Evolutionary conservation across 768 basidiomycete species (phyloP).

Genomic region (Sporobolomyces roseus): DNA sequence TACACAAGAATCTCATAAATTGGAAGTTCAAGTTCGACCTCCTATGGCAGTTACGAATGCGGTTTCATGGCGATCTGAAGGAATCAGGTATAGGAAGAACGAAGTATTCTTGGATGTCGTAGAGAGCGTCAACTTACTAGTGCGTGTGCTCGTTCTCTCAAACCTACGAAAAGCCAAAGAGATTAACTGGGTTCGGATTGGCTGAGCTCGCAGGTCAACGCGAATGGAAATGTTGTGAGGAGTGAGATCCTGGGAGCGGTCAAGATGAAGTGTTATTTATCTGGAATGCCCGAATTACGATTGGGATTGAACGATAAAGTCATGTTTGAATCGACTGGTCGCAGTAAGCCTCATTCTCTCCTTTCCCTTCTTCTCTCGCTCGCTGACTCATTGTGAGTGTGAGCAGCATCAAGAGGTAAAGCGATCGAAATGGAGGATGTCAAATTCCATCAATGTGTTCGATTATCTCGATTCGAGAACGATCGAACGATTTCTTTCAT

Average conservation of each 20-base stretch:
- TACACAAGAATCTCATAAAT: slow-evolving; percentile 96
- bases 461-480: slow-evolving; percentile 93
- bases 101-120: slow-evolving; percentile 99
- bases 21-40: slow-evolving; percentile 77
- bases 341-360: slow-evolving; percentile 59
- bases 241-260: slow-evolving; percentile 97
- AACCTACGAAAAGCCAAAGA: background rate
- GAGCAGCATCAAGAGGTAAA: slow-evolving; percentile 82
- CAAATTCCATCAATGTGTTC: slow-evolving; percentile 99
- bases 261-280: slow-evolving; percentile 99
- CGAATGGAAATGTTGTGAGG: slow-evolving; percentile 91
- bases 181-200: background rate
- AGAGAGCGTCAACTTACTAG: slow-evolving; percentile 92
- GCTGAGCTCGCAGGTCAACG: slow-evolving; percentile 67
- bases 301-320: slow-evolving; percentile 97
- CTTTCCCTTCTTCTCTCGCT: background rate
- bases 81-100: slow-evolving; percentile 95
- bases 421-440: slow-evolving; percentile 99
- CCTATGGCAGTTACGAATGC: slow-evolving; percentile 98
- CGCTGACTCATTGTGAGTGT: background rate
- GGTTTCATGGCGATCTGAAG: slow-evolving; percentile 96
- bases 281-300: slow-evolving; percentile 97
- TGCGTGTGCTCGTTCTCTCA: slow-evolving; percentile 50
- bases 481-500: slow-evolving; percentile 99
- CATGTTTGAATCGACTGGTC: slow-evolving; percentile 96